A percentile compares a stretch with the other conserved stretches of the same genome.
These are phyloP conservation scores for Isoetes taiwanensis DNA, from an alignment of 75 land plant genomes.

Conservation along the genomic window DNA sequence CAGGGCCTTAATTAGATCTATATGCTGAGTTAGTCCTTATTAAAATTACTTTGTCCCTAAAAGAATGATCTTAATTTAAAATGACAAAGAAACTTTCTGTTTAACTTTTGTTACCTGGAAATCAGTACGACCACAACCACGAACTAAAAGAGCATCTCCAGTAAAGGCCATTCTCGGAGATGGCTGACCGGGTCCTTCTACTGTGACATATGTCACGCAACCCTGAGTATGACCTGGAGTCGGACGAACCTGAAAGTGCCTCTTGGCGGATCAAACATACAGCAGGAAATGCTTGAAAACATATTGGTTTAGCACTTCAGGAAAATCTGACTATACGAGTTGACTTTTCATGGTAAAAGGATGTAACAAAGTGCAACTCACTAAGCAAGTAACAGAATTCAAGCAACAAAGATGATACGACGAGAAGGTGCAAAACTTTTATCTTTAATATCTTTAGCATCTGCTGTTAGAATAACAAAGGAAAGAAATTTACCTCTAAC, in stretches of 20 bases:
- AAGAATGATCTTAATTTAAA: background rate
- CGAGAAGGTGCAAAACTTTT: no score
- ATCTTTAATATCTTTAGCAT: background rate
- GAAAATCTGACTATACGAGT: background rate
- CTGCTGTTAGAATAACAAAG: background rate
- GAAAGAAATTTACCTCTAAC: slow-evolving; percentile 1
- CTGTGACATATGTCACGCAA: background rate
- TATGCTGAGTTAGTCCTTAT: no score
- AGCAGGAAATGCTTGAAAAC: no score
- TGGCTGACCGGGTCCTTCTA: background rate
- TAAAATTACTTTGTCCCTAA: no score
- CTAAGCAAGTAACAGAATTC: background rate
- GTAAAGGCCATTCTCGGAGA: slow-evolving; percentile 3
- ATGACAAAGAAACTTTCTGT: background rate
- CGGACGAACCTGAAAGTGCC: background rate
- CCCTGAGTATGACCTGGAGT: slow-evolving; percentile 5
- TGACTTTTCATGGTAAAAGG: background rate
- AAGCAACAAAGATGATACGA: no score
- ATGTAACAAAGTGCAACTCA: background rate
- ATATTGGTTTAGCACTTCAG: background rate
- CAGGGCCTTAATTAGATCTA: no score
- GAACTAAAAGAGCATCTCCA: slow-evolving; percentile 1
- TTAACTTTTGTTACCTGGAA: background rate
- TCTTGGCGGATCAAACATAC: no score
- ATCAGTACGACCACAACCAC: slow-evolving; percentile 4